Base-by-base conservation (phyloP, 768 basidiomycete genomes). In the Cystofilobasidium ferigula region DNA sequence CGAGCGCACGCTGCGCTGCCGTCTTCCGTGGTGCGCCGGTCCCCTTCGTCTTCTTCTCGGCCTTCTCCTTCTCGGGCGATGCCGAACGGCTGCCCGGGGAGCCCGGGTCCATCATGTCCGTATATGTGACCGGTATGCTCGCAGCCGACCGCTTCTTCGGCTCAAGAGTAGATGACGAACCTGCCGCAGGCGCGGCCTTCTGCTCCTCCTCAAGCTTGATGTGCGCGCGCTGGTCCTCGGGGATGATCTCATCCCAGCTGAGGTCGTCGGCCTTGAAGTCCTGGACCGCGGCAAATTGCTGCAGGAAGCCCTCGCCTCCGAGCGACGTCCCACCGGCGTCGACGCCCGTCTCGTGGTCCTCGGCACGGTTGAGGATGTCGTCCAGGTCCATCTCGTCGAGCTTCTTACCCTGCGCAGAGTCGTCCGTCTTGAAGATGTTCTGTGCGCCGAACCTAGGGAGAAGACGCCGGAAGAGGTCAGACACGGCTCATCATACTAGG, bases 391-490 rank as follows among this genome's bases (percentile, higher is more conserved):
- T 91, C 76, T 98, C 93, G 73, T 94, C 94, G 43, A 99, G 85
- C 78, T 98, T 97, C 78, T 92, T 83, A 76, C 83, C 91, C 77
- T 94, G 92, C 70, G 86, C 85, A 64, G 80, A 82, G 76, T 95
- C 93, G 76, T 98, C 94, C 77, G 92, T 91, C 81, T 97, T 94
- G 78, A 98, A 99, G 88, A 99, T 94, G 79, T 89, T 97, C 78
- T 95, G 91, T 13, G 95, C 95, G 61, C 95, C 95, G 76, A 94
- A 99, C 32, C 66, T 68, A 36, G 20, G 34, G 18, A 56, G 22
- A 20, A 10, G 40, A 42, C 10, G 10, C 47, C 4, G 22, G 22
- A 48, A 48, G 36, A 14, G 18, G n/a, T n/a, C n/a, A n/a, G n/a
- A n/a, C n/a, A n/a, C n/a, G n/a, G n/a, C n/a, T n/a, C n/a, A n/a